Evolutionary conservation across 2,329 filamentous ascomycete genomes (phyloP), one percentile per base, ranked within the genome.

Genomic region (Onygenales sp.): DNA sequence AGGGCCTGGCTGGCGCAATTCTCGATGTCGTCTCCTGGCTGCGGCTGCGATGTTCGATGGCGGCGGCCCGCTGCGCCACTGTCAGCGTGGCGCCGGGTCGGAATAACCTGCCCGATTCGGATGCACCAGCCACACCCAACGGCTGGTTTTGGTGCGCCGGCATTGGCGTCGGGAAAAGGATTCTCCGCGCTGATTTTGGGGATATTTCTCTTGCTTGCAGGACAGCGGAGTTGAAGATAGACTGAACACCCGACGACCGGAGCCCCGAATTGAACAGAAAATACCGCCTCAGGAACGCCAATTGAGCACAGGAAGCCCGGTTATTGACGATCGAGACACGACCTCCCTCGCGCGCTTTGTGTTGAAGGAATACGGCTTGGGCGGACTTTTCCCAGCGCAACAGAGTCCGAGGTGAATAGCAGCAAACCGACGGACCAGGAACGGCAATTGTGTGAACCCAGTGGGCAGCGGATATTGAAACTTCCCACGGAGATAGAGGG

Each of bases 31-130:
- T 37, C 14, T 14, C 31, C 17, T 46, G 54, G 50, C 49, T 54
- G 53, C 56, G 32, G 56, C 54, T 58, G 60, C 55, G 54, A 51
- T 57, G 53, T 50, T 61, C 59, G 45, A 59, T 57, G 13, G 59
- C 59, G 2, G 59, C 59, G 39, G 58, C 49, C 49, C 59, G 40
- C 52, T 61, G 56, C 56, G 59, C 59, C 56, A 61, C 59, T 42
- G 56, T 56, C 27, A 49, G 54, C 6, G 52, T 52, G 52, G 55
- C 53, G 13, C 40, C 21, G 11, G 49, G 2, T 14, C 50, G 50
- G 50, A 52, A 43, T 45, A 52, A 52, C 40, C 13, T 52, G 8
- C 50, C 42, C 5, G 13, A 17, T 42, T 17, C 2, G 34, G 34
- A 27, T 13, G 8, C 34, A 49, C 34, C 46, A 49, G 46, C 46